Conservation (phyloP, 495 filamentous ascomycete genomes). For the Tetracladium setigerum region DNA sequence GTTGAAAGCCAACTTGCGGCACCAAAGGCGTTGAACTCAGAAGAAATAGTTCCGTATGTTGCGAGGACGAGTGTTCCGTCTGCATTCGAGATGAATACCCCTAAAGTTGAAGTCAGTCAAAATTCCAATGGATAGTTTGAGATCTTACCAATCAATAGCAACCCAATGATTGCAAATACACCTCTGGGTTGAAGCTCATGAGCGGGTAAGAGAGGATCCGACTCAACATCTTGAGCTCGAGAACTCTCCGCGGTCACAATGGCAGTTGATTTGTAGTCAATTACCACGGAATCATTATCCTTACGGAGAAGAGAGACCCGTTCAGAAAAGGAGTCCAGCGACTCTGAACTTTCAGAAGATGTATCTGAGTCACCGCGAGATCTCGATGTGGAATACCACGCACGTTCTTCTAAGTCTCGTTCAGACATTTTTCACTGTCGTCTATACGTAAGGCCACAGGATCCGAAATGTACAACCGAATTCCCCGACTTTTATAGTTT, state of each 20-base stretch:
- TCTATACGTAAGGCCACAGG: too few species aligned
- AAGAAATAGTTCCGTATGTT: constrained; percentile 54
- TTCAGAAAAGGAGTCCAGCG: too few species aligned
- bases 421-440: too few species aligned
- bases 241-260: neutral
- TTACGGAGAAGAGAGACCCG: too few species aligned
- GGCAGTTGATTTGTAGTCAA: too few species aligned
- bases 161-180: constrained; percentile 2
- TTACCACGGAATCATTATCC: too few species aligned
- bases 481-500: too few species aligned
- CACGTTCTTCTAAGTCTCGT: too few species aligned
- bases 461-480: too few species aligned
- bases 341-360: too few species aligned
- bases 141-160: constrained; percentile 6
- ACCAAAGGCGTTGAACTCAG: constrained; percentile 53
- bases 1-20: constrained; percentile 63
- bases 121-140: neutral
- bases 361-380: too few species aligned
- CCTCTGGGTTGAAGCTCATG: neutral
- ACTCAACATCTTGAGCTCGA: neutral
- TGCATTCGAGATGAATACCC: constrained; percentile 56
- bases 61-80: constrained; percentile 58
- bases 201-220: neutral
- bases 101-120: constrained; percentile 25
- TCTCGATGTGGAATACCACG: too few species aligned